Evolutionary conservation across 108 stramenopile genomes (phyloP).

Genomic region (Nitzschia sp.): DNA sequence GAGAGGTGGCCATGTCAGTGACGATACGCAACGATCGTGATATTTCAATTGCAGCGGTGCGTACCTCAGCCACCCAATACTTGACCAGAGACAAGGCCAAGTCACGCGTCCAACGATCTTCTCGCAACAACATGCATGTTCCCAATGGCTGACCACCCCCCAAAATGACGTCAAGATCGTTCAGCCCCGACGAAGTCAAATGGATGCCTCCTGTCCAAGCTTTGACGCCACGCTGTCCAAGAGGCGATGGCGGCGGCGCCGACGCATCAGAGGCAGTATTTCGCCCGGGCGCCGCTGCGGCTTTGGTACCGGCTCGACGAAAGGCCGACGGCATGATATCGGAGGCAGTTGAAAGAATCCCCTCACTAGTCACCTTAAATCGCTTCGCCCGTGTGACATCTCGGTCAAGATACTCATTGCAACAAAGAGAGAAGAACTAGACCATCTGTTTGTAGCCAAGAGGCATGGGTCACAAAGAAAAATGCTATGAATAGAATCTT

Average conservation of each 20-base stretch:
- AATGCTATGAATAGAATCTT: too few relatives aligned
- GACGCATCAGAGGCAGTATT: neutral
- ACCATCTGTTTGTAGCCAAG: too few relatives aligned
- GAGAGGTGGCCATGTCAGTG: neutral
- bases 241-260: neutral
- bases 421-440: too few relatives aligned
- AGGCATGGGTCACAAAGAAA: too few relatives aligned
- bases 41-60: neutral
- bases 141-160: constrained; percentile 81
- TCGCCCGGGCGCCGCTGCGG: neutral
- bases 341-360: too few relatives aligned
- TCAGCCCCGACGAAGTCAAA: constrained; percentile 72
- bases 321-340: constrained; percentile 24
- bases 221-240: constrained; percentile 25
- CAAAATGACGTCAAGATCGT: constrained; percentile 74
- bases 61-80: constrained; percentile 85
- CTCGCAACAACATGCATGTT: constrained; percentile 65
- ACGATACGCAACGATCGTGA: neutral
- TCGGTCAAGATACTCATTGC: too few relatives aligned
- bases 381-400: too few relatives aligned
- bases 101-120: constrained; percentile 83
- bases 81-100: constrained; percentile 55
- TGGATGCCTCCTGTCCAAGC: constrained; percentile 50
- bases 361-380: too few relatives aligned
- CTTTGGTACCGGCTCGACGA: constrained; percentile 8